Conservation (phyloP, 768 basidiomycete genomes). For the Tulasnella sp. region DNA sequence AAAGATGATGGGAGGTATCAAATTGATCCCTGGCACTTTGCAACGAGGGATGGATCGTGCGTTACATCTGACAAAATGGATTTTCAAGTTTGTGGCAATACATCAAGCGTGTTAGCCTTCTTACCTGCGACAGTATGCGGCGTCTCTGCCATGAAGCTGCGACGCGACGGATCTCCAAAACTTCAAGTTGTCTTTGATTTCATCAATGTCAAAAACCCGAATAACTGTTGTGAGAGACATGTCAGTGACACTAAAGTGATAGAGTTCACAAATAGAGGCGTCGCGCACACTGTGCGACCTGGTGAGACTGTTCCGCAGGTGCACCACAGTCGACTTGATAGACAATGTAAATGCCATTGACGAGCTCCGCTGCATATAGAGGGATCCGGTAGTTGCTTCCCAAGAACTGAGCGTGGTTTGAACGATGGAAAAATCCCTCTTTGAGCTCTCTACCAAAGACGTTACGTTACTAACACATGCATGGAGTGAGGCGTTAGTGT, state of each 20-base stretch:
- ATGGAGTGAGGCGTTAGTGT: neutral
- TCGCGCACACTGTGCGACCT: neutral
- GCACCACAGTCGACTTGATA: slow-evolving; percentile 11
- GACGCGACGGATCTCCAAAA: neutral
- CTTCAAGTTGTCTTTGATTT: neutral
- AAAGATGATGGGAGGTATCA: neutral
- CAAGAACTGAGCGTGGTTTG: neutral
- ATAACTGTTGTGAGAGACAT: neutral
- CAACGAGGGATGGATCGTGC: neutral
- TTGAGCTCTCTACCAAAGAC: neutral
- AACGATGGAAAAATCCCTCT: neutral
- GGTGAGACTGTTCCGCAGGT: neutral
- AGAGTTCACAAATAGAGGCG: neutral
- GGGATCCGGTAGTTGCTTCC: slow-evolving; percentile 29
- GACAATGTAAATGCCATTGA: slow-evolving; percentile 38
- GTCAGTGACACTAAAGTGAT: neutral
- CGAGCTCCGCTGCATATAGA: slow-evolving; percentile 60
- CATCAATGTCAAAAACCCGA: neutral
- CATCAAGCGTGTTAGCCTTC: neutral
- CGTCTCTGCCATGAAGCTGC: neutral
- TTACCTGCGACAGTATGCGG: neutral
- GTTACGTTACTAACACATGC: neutral
- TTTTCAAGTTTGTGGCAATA: neutral
- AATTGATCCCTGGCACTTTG: neutral
- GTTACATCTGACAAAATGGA: neutral